Evolutionary conservation across 202 grass and related monocot genomes (phyloP).

Genomic region (Alloteropsis angusta): DNA sequence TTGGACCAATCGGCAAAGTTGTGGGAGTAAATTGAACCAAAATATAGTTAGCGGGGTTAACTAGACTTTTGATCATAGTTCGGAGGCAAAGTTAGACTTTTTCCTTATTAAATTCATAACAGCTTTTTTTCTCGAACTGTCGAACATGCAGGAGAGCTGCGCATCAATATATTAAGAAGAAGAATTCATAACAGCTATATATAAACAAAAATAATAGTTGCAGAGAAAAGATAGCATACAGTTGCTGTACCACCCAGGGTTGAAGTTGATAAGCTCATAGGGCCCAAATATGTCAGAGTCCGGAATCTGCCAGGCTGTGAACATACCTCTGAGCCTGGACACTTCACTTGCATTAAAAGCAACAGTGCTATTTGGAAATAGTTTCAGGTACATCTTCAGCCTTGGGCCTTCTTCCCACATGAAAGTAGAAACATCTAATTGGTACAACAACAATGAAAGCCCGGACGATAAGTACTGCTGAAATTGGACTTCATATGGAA

Average conservation of each 20-base stretch:
- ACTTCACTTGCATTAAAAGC: conserved; percentile 43
- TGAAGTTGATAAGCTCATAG: conserved; percentile 72
- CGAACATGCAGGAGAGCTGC: too few relatives aligned
- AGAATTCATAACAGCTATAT: too few relatives aligned
- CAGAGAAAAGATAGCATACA: conserved; percentile 36
- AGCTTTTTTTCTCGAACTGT: too few relatives aligned
- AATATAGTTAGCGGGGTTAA: too few relatives aligned
- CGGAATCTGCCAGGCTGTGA: conserved; percentile 67
- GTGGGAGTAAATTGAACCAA: too few relatives aligned
- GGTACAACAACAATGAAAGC: conserved; percentile 33
- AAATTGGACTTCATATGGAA: conserved; percentile 54
- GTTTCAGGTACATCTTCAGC: conserved; percentile 58
- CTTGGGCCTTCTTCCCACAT: conserved; percentile 87
- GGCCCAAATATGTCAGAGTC: conserved; percentile 91
- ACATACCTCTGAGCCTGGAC: conserved; percentile 56
- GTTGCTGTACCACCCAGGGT: conserved; percentile 37
- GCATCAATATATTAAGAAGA: too few relatives aligned
- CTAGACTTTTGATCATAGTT: too few relatives aligned
- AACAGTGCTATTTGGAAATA: conserved; percentile 43
- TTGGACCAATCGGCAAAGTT: too few relatives aligned
- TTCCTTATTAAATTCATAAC: too few relatives aligned
- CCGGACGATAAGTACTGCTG: conserved; percentile 53
- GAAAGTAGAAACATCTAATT: conserved; percentile 54
- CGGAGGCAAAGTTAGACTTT: too few relatives aligned
- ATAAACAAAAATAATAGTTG: not conserved